phyloP scores from a whole-genome alignment of 2,329 filamentous ascomycete genomes.

The Myriosclerotinia scirpicola region DNA sequence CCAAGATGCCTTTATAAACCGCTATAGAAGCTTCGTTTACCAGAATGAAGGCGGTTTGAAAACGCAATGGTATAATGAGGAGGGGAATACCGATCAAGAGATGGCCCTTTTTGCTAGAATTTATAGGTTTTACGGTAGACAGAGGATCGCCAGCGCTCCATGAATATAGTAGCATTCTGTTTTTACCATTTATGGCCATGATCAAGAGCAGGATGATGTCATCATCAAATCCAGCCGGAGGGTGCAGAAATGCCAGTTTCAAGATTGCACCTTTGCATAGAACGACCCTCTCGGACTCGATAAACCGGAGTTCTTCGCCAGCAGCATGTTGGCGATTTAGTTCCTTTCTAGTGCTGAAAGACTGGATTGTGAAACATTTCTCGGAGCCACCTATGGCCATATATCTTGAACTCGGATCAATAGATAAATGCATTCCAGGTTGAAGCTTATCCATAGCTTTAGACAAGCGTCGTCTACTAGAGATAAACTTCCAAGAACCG shows the following conservation, averaged over 20 bases:
- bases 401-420: constrained; percentile 73
- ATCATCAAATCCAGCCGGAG: constrained; percentile 62
- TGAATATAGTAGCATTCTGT: constrained; percentile 58
- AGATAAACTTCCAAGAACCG: constrained; percentile 43
- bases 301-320: constrained; percentile 54
- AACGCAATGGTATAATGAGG: constrained; percentile 69
- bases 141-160: constrained; percentile 58
- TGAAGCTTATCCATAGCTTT: constrained; percentile 52
- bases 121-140: constrained; percentile 46
- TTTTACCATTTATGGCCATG: constrained; percentile 49
- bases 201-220: constrained; percentile 77
- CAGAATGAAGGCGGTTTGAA: constrained; percentile 68
- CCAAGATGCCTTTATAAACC: constrained; percentile 55
- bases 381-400: constrained; percentile 71
- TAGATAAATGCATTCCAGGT: constrained; percentile 65
- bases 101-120: constrained; percentile 47
- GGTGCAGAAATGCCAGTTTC: constrained; percentile 83
- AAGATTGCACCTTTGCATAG: constrained; percentile 71
- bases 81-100: constrained; percentile 59
- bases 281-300: constrained; percentile 47
- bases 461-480: constrained; percentile 57
- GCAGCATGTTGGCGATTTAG: constrained; percentile 52
- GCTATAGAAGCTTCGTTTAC: constrained; percentile 61
- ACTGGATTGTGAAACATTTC: constrained; percentile 68
- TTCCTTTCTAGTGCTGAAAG: constrained; percentile 57